Evolutionary conservation across 1,284 basidiomycete species (phyloP), one percentile per base, ranked within the genome.

Genomic region (Pyrrhoderma lamaoense): DNA sequence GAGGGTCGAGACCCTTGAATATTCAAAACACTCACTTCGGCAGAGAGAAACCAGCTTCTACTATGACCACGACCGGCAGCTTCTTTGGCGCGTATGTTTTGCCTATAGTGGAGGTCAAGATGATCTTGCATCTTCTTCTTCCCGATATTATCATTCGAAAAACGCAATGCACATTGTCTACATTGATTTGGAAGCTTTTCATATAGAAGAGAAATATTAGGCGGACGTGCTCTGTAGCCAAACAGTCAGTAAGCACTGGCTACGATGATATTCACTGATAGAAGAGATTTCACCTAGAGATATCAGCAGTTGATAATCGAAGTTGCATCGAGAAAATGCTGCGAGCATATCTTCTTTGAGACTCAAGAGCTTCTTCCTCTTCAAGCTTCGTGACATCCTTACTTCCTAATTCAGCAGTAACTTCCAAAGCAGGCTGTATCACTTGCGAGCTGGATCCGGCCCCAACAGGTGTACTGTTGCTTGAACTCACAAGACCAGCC

Each of bases 71-170:
- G 79, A 0, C 89, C 89, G 8, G 79, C 71, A 2, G 45, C 31
- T 64, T 94, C 90, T 58, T 80, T 85, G 34, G 90, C 86, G 64
- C 93, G 88, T 58, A 89, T 80, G 64, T 98, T 99, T 62, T 96
- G 89, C 60, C 85, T 79, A 70, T 97, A 98, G 68, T 99, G 96
- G 87, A 93, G 90, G 65, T 99, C 96, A 59, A 99, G 76, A 64
- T 99, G 96, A 50, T 85, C 79, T 60, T 96, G 83, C 72, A 94
- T 79, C 22, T 75, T 75, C 63, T 82, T 84, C 68, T 87, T 91
- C 56, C 90, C 91, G 46, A 71, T 63, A 22, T 69, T 63, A 37
- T 79, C 80, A 57, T 89, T 83, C 42, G 85, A 73, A 66, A 95
- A 97, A 49, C 96, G 84, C 56, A 90, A 72, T 8, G 89, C 91